Evolutionary conservation across 2,329 filamentous ascomycete species (phyloP).

Genomic region (Passalora sequoiae): DNA sequence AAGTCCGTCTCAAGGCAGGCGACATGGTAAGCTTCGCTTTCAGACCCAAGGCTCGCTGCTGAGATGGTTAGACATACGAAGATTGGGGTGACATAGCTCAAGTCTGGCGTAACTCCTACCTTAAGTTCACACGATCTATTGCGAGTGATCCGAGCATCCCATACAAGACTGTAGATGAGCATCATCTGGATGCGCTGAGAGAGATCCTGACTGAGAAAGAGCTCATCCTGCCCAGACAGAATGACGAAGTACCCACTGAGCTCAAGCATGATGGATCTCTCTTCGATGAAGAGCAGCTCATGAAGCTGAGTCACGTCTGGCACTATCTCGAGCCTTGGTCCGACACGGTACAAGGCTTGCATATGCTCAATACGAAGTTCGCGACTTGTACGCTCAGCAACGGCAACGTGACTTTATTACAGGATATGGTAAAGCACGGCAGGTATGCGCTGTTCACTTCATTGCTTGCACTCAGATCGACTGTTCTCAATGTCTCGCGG

Average conservation of each 20-base stretch:
- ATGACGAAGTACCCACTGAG: conserved; percentile 2
- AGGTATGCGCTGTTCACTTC: no score
- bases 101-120: conserved; percentile 60
- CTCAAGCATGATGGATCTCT: conserved; percentile 39
- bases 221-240: conserved; percentile 12
- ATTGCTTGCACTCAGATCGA: no score
- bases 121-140: conserved; percentile 49
- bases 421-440: conserved; percentile 57
- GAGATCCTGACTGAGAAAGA: conserved; percentile 52
- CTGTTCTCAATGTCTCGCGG: no score
- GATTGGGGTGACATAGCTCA: conserved; percentile 40
- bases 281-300: conserved; percentile 46
- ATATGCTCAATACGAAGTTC: conserved; percentile 43
- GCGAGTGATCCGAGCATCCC: conserved; percentile 37
- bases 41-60: no score
- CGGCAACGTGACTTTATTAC: conserved; percentile 62
- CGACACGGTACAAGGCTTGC: conserved; percentile 57
- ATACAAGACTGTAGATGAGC: conserved; percentile 68
- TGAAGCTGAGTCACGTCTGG: conserved; percentile 57
- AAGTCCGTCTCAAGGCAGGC: conserved; percentile 44
- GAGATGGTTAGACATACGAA: no score
- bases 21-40: no score
- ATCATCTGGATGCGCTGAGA: conserved; percentile 60
- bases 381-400: conserved; percentile 67
- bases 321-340: conserved; percentile 66